phyloP scores from a whole-genome alignment of 257 asterid genomes.

The Anisodus acutangulus region DNA sequence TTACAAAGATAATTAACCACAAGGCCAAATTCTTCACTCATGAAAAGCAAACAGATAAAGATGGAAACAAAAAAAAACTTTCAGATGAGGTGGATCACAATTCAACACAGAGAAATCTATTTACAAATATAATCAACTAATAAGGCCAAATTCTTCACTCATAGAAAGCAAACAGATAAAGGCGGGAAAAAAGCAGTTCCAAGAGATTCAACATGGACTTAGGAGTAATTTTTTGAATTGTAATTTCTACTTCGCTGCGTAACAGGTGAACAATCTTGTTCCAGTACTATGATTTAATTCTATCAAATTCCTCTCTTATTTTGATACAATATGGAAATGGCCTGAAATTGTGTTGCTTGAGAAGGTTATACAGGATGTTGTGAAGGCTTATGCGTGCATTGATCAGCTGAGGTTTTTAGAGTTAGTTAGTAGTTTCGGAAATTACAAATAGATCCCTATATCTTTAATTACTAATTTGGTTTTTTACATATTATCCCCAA shows the following conservation, averaged over 20 bases:
- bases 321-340: background rate
- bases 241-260: no score
- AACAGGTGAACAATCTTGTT: no score
- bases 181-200: background rate
- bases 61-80: no score
- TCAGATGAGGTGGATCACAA: background rate
- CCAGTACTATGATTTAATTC: no score
- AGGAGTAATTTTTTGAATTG: no score
- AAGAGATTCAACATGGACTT: no score
- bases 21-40: background rate
- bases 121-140: background rate
- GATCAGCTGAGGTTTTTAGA: background rate
- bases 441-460: background rate
- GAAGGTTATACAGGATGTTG: background rate
- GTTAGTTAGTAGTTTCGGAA: background rate
- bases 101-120: background rate
- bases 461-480: background rate
- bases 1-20: background rate
- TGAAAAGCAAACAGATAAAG: constrained; percentile 3
- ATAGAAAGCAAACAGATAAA: background rate
- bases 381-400: background rate
- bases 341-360: background rate
- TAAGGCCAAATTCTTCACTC: background rate
- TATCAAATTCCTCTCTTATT: no score
- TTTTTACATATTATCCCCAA: background rate